Evolutionary conservation across 1,139 yeast species (phyloP).

Genomic region (Zhuliangozyma blackwelliae): DNA sequence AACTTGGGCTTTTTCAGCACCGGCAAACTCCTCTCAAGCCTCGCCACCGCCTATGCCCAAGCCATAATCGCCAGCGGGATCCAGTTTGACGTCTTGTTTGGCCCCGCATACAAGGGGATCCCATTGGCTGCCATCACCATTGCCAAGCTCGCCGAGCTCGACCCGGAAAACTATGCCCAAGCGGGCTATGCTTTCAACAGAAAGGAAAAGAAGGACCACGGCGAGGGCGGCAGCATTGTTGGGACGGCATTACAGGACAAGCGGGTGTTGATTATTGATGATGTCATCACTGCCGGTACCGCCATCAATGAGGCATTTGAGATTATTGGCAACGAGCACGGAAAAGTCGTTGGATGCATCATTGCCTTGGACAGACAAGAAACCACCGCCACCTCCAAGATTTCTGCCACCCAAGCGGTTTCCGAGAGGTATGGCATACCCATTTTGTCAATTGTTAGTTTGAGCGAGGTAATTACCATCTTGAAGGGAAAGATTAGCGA

Average conservation of each 20-base stretch:
- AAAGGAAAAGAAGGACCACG: slow-evolving; percentile 95
- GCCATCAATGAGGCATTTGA: slow-evolving; percentile 93
- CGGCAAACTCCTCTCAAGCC: slow-evolving; percentile 68
- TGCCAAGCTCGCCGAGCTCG: slow-evolving; percentile 86
- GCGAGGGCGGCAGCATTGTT: slow-evolving; percentile 95
- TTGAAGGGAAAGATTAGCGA: slow-evolving; percentile 51
- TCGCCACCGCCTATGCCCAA: slow-evolving; percentile 85
- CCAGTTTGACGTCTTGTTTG: slow-evolving; percentile 87
- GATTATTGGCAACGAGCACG: slow-evolving; percentile 68
- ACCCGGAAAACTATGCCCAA: slow-evolving; percentile 65
- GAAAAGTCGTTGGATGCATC: slow-evolving; percentile 75
- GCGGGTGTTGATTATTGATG: slow-evolving; percentile 81
- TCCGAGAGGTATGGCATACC: slow-evolving; percentile 72
- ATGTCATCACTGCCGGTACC: slow-evolving; percentile 98
- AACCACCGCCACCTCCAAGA: slow-evolving; percentile 60
- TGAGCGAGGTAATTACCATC: slow-evolving; percentile 68
- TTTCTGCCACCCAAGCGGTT: slow-evolving; percentile 81
- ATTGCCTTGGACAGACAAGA: slow-evolving; percentile 96
- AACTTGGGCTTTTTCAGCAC: slow-evolving; percentile 86
- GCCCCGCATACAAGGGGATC: slow-evolving; percentile 98
- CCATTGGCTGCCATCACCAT: slow-evolving; percentile 92
- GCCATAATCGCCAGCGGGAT: slow-evolving; percentile 78
- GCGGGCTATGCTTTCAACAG: slow-evolving; percentile 75
- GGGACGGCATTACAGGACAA: slow-evolving; percentile 74
- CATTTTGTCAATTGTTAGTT: slow-evolving; percentile 73